Evolutionary conservation across 1,139 yeast genomes (phyloP).

Genomic region (Candida glucosophila): DNA sequence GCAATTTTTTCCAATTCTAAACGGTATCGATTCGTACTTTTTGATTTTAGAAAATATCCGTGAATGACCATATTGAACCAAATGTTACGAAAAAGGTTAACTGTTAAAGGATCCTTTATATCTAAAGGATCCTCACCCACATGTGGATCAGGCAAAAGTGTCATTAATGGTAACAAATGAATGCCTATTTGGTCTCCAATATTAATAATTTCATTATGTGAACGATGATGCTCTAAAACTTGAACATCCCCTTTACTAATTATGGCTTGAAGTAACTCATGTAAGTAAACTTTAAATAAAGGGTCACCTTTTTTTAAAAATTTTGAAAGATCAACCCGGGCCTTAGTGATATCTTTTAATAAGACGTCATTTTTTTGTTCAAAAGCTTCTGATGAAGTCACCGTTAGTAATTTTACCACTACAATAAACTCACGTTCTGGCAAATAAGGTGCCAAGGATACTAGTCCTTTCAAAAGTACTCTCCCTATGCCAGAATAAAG

Average conservation of each 20-base stretch:
- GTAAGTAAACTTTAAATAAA: slow-evolving; percentile 50
- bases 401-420: slow-evolving; percentile 41
- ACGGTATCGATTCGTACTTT: slow-evolving; percentile 39
- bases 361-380: slow-evolving; percentile 23
- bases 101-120: slow-evolving; percentile 36
- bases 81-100: slow-evolving; percentile 67
- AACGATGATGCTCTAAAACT: slow-evolving; percentile 70
- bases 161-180: slow-evolving; percentile 68
- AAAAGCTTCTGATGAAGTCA: slow-evolving; percentile 24
- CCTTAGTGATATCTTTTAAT: slow-evolving; percentile 30
- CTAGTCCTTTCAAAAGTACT: slow-evolving; percentile 46
- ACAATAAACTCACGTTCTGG: slow-evolving; percentile 53
- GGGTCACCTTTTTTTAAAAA: slow-evolving; percentile 33
- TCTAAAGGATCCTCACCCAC: slow-evolving; percentile 26
- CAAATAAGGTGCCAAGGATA: slow-evolving; percentile 49
- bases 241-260: slow-evolving; percentile 79
- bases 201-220: slow-evolving; percentile 69
- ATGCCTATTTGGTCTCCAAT: slow-evolving; percentile 70
- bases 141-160: slow-evolving; percentile 53
- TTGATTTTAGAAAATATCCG: slow-evolving; percentile 65
- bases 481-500: slow-evolving; percentile 30
- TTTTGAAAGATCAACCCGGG: slow-evolving; percentile 48
- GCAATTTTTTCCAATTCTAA: slow-evolving; percentile 64
- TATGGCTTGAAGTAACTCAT: slow-evolving; percentile 58
- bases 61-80: slow-evolving; percentile 95